A percentile compares a stretch with the other conserved stretches of the same genome.
These are phyloP conservation scores for Termitomyces sp. DNA, from an alignment of 768 basidiomycete species.

Conservation along the genomic window DNA sequence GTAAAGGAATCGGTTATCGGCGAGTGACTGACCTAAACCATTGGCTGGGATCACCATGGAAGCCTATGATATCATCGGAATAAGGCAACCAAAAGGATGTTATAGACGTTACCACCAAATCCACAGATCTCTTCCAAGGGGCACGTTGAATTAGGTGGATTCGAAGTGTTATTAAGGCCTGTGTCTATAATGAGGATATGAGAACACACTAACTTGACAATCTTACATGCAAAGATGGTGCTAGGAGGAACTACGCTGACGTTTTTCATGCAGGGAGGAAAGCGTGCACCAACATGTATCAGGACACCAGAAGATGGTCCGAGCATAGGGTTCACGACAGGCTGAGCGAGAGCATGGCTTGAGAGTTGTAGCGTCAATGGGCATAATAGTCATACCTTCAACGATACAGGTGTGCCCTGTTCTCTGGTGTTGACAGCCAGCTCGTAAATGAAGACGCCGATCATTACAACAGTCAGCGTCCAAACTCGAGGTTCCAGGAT, in stretches of 20 bases:
- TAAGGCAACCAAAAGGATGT: slow-evolving; percentile 20
- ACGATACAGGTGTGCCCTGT: slow-evolving; percentile 81
- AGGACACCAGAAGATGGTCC: slow-evolving; percentile 83
- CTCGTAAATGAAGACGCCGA: slow-evolving; percentile 78
- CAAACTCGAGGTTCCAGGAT: slow-evolving; percentile 40
- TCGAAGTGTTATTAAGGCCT: slow-evolving; percentile 84
- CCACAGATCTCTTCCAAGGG: slow-evolving; percentile 81
- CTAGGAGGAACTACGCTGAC: slow-evolving; percentile 51
- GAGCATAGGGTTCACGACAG: slow-evolving; percentile 83
- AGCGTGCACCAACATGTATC: slow-evolving; percentile 86
- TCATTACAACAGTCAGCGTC: slow-evolving; percentile 59
- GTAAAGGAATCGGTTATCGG: background rate
- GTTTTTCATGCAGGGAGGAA: slow-evolving; percentile 87
- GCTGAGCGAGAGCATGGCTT: slow-evolving; percentile 32
- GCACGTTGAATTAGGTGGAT: slow-evolving; percentile 66
- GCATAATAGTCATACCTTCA: slow-evolving; percentile 48
- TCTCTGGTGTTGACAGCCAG: slow-evolving; percentile 66
- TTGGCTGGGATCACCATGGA: slow-evolving; percentile 36
- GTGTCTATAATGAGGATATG: background rate
- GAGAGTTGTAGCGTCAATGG: background rate
- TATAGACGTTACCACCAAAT: slow-evolving; percentile 57
- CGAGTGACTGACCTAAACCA: slow-evolving; percentile 35
- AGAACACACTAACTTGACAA: background rate
- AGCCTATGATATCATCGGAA: slow-evolving; percentile 22
- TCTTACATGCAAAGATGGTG: slow-evolving; percentile 54